Percentiles rank a stretch among this genome's conserved stretches.
Evolutionary conservation across 257 asterid species (phyloP).

Genomic region (Nicotiana benthamiana): DNA sequence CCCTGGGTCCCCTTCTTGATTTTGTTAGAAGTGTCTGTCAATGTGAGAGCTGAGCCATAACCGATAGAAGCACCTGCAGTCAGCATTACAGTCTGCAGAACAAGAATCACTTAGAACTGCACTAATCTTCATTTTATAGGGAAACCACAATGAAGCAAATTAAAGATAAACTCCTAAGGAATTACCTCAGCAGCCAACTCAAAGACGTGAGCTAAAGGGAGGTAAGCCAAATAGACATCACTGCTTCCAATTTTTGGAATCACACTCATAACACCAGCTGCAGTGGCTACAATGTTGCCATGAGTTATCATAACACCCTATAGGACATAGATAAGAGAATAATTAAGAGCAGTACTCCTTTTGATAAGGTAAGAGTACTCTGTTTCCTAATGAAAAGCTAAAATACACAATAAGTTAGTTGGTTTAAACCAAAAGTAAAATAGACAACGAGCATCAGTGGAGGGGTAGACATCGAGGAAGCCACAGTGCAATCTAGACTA

Average conservation of each 20-base stretch:
- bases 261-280: slow-evolving; percentile 86
- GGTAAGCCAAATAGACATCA: slow-evolving; percentile 78
- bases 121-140: not conserved
- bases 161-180: not conserved
- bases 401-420: not conserved
- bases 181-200: slow-evolving; percentile 93
- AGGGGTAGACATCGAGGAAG: not conserved
- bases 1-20: slow-evolving; percentile 84
- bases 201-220: slow-evolving; percentile 91
- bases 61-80: slow-evolving; percentile 77
- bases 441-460: not conserved
- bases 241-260: slow-evolving; percentile 58
- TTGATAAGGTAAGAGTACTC: not conserved
- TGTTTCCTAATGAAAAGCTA: not conserved
- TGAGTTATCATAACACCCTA: slow-evolving; percentile 98
- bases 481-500: not conserved
- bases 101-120: slow-evolving; percentile 23
- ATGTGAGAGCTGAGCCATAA: slow-evolving; percentile 75
- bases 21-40: slow-evolving; percentile 92
- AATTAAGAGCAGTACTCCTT: not conserved
- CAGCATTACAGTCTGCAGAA: slow-evolving; percentile 66
- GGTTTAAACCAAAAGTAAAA: not conserved
- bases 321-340: not conserved
- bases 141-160: slow-evolving; percentile 3
- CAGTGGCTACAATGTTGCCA: slow-evolving; percentile 82